phyloP scores from a whole-genome alignment of 2,329 filamentous ascomycete species.

The Salinomyces thailandicus region DNA sequence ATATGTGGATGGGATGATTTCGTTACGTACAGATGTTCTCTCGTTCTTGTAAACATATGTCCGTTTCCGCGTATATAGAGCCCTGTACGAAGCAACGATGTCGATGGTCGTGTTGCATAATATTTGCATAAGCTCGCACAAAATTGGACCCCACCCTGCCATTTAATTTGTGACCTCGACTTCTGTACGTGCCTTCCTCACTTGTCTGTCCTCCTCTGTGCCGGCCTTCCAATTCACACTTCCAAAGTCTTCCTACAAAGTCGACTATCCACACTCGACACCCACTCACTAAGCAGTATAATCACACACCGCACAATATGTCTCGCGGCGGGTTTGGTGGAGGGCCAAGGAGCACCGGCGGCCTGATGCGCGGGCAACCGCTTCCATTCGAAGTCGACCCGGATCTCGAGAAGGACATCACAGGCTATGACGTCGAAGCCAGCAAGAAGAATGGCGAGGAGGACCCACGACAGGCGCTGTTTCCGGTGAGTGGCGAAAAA shows the following conservation, averaged over 20 bases:
- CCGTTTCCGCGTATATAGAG: too few species aligned
- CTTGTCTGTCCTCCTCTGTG: neutral
- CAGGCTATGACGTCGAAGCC: constrained; percentile 2
- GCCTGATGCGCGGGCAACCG: constrained; percentile 5
- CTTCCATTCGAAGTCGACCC: constrained; percentile 12
- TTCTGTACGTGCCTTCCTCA: neutral
- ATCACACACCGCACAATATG: constrained; percentile 3
- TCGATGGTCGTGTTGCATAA: too few species aligned
- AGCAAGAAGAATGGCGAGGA: constrained; percentile 1
- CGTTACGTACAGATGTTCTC: too few species aligned
- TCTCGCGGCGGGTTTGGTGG: constrained; percentile 10
- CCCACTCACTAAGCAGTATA: neutral
- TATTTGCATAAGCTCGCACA: neutral
- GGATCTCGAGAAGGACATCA: constrained; percentile 6
- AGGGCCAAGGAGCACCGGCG: constrained; percentile 2
- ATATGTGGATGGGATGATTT: too few species aligned
- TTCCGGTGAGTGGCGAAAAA: constrained; percentile 5
- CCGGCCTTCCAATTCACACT: neutral
- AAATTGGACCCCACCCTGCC: neutral
- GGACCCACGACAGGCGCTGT: constrained; percentile 1
- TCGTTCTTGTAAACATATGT: too few species aligned
- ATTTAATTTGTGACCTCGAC: constrained; percentile 1
- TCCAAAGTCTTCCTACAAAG: neutral
- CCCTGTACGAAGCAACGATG: too few species aligned
- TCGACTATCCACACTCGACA: neutral